Conservation (phyloP, 192 early-diverging fungal genomes). For the Geranomyces michiganensis region DNA sequence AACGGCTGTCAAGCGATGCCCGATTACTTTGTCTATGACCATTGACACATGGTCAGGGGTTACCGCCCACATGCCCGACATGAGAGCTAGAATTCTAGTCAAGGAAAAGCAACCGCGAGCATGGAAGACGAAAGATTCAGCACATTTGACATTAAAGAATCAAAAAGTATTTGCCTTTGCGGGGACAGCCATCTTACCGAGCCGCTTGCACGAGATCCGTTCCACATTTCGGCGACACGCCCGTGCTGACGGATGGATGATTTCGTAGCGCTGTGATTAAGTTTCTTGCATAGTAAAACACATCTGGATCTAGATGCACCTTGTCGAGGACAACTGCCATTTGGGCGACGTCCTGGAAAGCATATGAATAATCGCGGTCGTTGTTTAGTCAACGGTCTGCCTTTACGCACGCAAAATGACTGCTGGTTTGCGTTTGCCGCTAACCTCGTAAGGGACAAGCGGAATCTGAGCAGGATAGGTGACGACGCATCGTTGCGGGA, state of each 20-base stretch:
- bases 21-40: constrained; percentile 28
- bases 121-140: neutral
- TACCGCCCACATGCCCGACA: constrained; percentile 8
- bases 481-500: constrained; percentile 8
- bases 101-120: neutral
- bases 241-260: constrained; percentile 20
- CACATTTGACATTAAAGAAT: neutral
- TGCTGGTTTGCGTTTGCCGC: no score
- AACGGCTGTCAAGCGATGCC: constrained; percentile 15
- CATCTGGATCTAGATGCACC: constrained; percentile 12
- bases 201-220: constrained; percentile 22
- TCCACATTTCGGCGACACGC: constrained; percentile 21
- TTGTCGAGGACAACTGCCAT: neutral
- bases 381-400: no score
- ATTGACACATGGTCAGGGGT: constrained; percentile 26
- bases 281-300: constrained; percentile 18
- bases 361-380: neutral
- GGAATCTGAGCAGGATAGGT: constrained; percentile 14
- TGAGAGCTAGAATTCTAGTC: constrained; percentile 17
- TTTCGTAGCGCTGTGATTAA: constrained; percentile 27
- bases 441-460: constrained; percentile 4
- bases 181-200: neutral
- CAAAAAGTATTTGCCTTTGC: neutral
- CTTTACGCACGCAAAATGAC: neutral
- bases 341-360: constrained; percentile 17